Percentiles rank a stretch among this genome's conserved stretches.
phyloP scores from a whole-genome alignment of 1,139 yeast genomes.

The Suhomyces chickasaworum region DNA sequence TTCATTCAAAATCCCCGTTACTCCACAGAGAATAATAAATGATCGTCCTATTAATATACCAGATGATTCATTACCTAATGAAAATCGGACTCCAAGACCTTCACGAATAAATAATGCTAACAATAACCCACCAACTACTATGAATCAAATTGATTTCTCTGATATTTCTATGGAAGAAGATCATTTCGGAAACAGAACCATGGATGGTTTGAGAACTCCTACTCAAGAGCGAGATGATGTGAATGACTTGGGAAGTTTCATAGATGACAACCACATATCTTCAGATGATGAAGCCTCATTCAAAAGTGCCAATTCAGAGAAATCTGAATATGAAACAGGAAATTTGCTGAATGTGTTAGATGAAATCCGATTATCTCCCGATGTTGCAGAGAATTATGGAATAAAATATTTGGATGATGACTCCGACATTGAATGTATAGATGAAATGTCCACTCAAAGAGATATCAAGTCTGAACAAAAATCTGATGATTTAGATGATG shows the following conservation, averaged over 20 bases:
- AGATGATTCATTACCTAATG: conserved; percentile 4
- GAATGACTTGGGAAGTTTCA: conserved; percentile 37
- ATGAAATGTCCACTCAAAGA: conserved; percentile 12
- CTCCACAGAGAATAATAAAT: neutral
- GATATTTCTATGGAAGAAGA: conserved; percentile 40
- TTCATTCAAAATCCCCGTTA: conserved; percentile 12
- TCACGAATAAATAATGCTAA: neutral
- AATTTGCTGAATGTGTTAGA: conserved; percentile 24
- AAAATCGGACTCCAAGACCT: conserved; percentile 13
- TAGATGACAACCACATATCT: conserved; percentile 29
- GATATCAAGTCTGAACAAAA: conserved; percentile 4
- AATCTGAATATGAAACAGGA: conserved; percentile 18
- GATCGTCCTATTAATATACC: neutral
- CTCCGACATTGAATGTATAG: conserved; percentile 16
- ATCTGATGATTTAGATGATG: conserved; percentile 14
- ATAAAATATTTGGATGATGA: conserved; percentile 21
- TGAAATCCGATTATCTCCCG: conserved; percentile 33
- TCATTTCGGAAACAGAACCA: conserved; percentile 41
- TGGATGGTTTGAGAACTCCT: conserved; percentile 44
- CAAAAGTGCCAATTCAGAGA: conserved; percentile 22
- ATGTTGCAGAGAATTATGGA: conserved; percentile 34
- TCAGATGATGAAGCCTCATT: conserved; percentile 16
- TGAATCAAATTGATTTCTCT: neutral
- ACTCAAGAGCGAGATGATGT: conserved; percentile 38
- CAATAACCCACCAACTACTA: neutral